Evolutionary conservation across 129 eudicot species (phyloP).

Genomic region (Solidago caesia): DNA sequence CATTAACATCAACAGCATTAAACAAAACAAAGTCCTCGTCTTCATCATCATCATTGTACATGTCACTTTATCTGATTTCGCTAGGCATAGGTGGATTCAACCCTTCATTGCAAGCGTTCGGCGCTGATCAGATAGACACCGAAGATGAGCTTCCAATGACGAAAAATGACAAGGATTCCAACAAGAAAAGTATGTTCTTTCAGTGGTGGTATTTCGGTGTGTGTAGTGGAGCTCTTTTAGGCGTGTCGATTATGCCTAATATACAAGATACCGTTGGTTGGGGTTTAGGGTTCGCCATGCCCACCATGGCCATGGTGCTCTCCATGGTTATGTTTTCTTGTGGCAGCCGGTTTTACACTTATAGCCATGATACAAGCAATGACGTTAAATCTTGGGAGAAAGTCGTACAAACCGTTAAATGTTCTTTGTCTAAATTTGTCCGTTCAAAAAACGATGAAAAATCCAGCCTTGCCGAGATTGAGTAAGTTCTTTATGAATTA

Average conservation of each 20-base stretch:
- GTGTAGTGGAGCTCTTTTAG: slow-evolving; percentile 84
- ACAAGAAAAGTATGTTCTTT: slow-evolving; percentile 62
- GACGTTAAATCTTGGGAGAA: slow-evolving; percentile 34
- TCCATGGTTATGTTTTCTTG: slow-evolving; percentile 61
- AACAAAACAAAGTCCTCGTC: slow-evolving; percentile 41
- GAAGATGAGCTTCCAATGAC: slow-evolving; percentile 59
- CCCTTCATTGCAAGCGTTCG: slow-evolving; percentile 93
- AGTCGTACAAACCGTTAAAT: slow-evolving; percentile 40
- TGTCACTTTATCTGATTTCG: slow-evolving; percentile 75
- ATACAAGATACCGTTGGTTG: slow-evolving; percentile 85
- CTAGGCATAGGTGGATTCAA: slow-evolving; percentile 91
- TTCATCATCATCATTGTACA: slow-evolving; percentile 53
- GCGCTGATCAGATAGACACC: slow-evolving; percentile 72
- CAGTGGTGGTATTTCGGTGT: slow-evolving; percentile 98
- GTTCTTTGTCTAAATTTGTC: slow-evolving; percentile 35
- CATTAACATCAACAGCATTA: slow-evolving; percentile 71
- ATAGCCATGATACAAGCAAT: slow-evolving; percentile 30
- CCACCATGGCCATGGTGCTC: slow-evolving; percentile 60
- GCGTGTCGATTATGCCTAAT: slow-evolving; percentile 80
- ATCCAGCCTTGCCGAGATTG: slow-evolving; percentile 47
- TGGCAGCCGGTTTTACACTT: slow-evolving; percentile 54
- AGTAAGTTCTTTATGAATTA: slow-evolving; percentile 50
- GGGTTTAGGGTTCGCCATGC: slow-evolving; percentile 96
- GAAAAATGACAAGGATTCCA: slow-evolving; percentile 34
- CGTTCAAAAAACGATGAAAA: slow-evolving; percentile 19